Conservation (phyloP, 208 protist genomes). For the Zelonia costaricensis region DNA sequence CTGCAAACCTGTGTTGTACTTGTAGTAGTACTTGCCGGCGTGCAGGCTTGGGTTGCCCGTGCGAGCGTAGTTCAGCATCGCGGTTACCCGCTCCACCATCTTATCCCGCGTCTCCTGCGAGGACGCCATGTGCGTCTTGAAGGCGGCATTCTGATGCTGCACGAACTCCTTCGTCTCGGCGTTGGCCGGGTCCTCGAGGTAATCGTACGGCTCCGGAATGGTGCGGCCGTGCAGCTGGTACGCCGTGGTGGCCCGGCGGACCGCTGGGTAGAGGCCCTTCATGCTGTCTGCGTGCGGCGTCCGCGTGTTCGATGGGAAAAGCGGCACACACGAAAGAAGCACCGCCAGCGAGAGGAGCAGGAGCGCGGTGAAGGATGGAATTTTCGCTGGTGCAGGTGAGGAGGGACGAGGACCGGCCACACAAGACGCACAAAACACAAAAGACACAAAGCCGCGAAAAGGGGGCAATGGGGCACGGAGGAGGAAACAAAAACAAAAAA, state of each 20-base stretch:
- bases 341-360: background rate
- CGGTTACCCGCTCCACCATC: slow-evolving; percentile 51
- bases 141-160: slow-evolving; percentile 76
- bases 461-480: background rate
- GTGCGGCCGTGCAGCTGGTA: slow-evolving; percentile 77
- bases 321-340: background rate
- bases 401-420: background rate
- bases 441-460: background rate
- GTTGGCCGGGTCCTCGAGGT: slow-evolving; percentile 90
- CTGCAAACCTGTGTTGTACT: slow-evolving; percentile 92
- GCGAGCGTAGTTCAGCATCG: slow-evolving; percentile 83
- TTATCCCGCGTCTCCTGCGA: slow-evolving; percentile 50
- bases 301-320: background rate
- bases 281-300: background rate
- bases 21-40: slow-evolving; percentile 82
- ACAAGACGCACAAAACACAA: background rate
- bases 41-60: slow-evolving; percentile 62
- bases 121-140: slow-evolving; percentile 66
- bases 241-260: slow-evolving; percentile 49
- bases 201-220: slow-evolving; percentile 92
- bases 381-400: background rate
- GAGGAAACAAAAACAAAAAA: no score
- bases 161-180: slow-evolving; percentile 91
- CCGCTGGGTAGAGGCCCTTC: slow-evolving; percentile 57
- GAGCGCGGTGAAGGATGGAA: background rate